Base-by-base conservation (phyloP, 176 grass and related monocot genomes). In the Guadua angustifolia region DNA sequence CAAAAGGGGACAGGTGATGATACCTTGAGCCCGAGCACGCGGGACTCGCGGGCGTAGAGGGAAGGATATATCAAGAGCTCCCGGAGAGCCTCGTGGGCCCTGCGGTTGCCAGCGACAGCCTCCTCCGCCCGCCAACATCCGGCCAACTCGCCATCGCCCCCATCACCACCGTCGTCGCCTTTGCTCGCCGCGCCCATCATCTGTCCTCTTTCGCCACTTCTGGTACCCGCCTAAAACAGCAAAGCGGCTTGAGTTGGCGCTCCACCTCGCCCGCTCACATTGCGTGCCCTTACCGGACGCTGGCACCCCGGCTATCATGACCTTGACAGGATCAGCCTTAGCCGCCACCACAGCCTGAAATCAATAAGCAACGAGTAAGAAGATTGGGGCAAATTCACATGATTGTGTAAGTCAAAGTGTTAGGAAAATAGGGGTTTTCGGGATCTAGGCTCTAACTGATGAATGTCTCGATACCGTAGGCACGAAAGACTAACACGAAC, bases 231-330 rank as follows among this genome's bases (percentile, higher is more conserved):
- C n/a, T n/a, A n/a, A n/a, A n/a, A n/a, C n/a, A n/a, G n/a, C n/a
- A n/a, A n/a, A n/a, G n/a, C n/a, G n/a, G n/a, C n/a, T n/a, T n/a
- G n/a, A n/a, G n/a, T n/a, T n/a, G n/a, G n/a, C n/a, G n/a, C n/a
- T n/a, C n/a, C n/a, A n/a, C n/a, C n/a, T n/a, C n/a, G n/a, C n/a
- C n/a, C n/a, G 88, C 70, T 99, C 96, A 44, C 96, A 99, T 36
- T 99, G 93, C 0, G 93, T 99, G 73, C 96, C 96, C 83, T 99
- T 99, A 14, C 96, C 96, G 7, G 96, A 95, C 33, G 96, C 96
- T 0, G 96, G 93, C 42, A 93, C 91, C 17, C 96, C 96, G 13
- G 96, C 47, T 83, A 99, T 95, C 89, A 99, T 99, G 52, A 99
- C 85, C 75, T 91, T 95, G 19, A 95, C 50, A 21, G 89, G 71